These are phyloP conservation scores for Botrytis squamosa DNA, from an alignment of 2,329 filamentous ascomycete species.

Conservation along the genomic window DNA sequence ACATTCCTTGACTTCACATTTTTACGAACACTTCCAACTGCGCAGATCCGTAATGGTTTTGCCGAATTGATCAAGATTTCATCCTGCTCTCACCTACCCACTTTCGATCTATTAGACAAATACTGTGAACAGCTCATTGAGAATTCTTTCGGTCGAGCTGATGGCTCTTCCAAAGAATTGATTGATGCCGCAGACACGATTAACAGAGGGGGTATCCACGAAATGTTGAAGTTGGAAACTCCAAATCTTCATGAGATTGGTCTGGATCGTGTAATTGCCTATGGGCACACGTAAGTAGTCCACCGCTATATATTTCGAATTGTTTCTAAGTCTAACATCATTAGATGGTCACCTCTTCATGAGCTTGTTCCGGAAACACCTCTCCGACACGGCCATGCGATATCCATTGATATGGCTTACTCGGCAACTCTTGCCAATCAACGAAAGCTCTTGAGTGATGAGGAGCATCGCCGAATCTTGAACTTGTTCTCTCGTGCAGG, in stretches of 20 bases:
- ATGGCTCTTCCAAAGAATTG: constrained; percentile 55
- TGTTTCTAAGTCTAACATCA: neutral
- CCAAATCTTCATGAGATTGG: constrained; percentile 68
- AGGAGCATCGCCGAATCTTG: constrained; percentile 62
- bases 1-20: constrained; percentile 75
- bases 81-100: constrained; percentile 63
- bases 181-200: constrained; percentile 63
- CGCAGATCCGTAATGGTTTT: constrained; percentile 71
- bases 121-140: constrained; percentile 67
- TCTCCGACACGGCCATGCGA: constrained; percentile 70
- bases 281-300: constrained; percentile 61
- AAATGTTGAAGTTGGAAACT: constrained; percentile 72
- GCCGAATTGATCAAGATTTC: constrained; percentile 76
- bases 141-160: constrained; percentile 61
- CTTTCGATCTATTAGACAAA: constrained; percentile 66
- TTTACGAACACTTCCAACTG: constrained; percentile 63
- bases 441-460: constrained; percentile 58
- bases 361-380: constrained; percentile 68
- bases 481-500: constrained; percentile 68
- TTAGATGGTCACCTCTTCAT: constrained; percentile 62
- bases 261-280: constrained; percentile 70
- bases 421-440: constrained; percentile 65
- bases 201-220: constrained; percentile 66
- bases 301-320: too few species aligned
- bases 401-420: constrained; percentile 75